Evolutionary conservation across 148 eudicot species (phyloP).

Genomic region (Chenopodium formosanum): DNA sequence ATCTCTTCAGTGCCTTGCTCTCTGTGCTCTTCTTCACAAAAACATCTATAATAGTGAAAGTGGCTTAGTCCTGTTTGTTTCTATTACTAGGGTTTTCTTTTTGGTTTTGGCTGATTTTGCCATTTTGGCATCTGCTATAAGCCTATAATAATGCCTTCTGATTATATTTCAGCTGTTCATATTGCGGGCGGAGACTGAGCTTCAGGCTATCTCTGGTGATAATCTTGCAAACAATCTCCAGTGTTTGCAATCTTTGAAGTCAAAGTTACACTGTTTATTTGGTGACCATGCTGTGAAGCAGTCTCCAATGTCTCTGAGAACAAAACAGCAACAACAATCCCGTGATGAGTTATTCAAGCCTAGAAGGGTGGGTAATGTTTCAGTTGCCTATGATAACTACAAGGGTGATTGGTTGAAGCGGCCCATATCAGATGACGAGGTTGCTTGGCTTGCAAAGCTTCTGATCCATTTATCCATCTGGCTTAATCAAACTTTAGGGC

Average conservation of each 20-base stretch:
- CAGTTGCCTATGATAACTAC: slow-evolving; percentile 47
- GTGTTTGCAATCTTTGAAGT: slow-evolving; percentile 54
- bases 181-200: slow-evolving; percentile 86
- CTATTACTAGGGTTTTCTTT: neutral
- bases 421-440: slow-evolving; percentile 78
- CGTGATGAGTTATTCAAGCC: slow-evolving; percentile 76
- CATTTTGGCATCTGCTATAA: slow-evolving; percentile 9
- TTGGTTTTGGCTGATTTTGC: neutral
- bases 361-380: slow-evolving; percentile 47
- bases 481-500: slow-evolving; percentile 65
- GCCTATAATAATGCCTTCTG: neutral
- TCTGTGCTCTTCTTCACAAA: neutral
- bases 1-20: neutral
- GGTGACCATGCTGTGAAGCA: slow-evolving; percentile 50
- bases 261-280: slow-evolving; percentile 47
- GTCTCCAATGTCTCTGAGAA: slow-evolving; percentile 31
- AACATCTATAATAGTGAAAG: neutral
- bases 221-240: slow-evolving; percentile 53
- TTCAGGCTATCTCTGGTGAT: slow-evolving; percentile 63
- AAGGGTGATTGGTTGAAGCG: slow-evolving; percentile 94
- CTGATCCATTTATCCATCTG: slow-evolving; percentile 57
- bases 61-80: neutral
- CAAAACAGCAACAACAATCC: slow-evolving; percentile 38
- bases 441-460: slow-evolving; percentile 86
- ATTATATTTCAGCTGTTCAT: slow-evolving; percentile 61